These are phyloP conservation scores for Termitomyces sp. DNA, from an alignment of 768 basidiomycete species.

Conservation along the genomic window DNA sequence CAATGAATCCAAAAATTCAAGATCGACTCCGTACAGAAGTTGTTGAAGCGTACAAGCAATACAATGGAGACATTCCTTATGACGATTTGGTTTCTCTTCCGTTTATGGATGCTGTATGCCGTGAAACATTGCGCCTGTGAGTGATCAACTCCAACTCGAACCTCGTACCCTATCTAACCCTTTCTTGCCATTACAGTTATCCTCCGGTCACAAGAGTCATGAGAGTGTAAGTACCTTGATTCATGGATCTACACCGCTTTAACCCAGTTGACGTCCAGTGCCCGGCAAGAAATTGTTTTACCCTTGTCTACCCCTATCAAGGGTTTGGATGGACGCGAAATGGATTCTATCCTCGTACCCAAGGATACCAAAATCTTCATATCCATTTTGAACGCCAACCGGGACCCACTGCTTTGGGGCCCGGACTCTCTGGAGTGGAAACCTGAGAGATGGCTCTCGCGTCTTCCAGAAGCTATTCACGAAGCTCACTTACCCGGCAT, in stretches of 20 bases:
- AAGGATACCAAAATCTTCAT: conserved; percentile 24
- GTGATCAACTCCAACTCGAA: conserved; percentile 11
- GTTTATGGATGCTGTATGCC: conserved; percentile 18
- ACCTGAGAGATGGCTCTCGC: conserved; percentile 34
- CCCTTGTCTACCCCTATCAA: conserved; percentile 27
- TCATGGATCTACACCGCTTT: conserved; percentile 6
- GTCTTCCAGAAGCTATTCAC: conserved; percentile 21
- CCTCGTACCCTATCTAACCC: not conserved
- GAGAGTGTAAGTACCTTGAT: conserved; percentile 10
- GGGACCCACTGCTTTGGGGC: conserved; percentile 29
- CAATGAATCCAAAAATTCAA: conserved; percentile 13
- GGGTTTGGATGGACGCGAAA: conserved; percentile 21
- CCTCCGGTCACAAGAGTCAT: conserved; percentile 15
- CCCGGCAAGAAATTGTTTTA: conserved; percentile 22
- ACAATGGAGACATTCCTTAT: conserved; percentile 13
- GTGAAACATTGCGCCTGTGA: conserved; percentile 17
- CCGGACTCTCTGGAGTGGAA: conserved; percentile 33
- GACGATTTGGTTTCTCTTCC: conserved; percentile 17
- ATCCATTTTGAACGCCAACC: conserved; percentile 25
- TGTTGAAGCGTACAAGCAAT: conserved; percentile 13
- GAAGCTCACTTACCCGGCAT: conserved; percentile 31
- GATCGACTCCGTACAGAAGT: conserved; percentile 34
- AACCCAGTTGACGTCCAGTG: conserved; percentile 14
- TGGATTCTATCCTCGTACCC: conserved; percentile 23
- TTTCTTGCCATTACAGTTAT: conserved; percentile 2